Evolutionary conservation across 208 protist species (phyloP), one percentile per base, ranked within the genome.

Genomic region (Trypanosoma theileri): DNA sequence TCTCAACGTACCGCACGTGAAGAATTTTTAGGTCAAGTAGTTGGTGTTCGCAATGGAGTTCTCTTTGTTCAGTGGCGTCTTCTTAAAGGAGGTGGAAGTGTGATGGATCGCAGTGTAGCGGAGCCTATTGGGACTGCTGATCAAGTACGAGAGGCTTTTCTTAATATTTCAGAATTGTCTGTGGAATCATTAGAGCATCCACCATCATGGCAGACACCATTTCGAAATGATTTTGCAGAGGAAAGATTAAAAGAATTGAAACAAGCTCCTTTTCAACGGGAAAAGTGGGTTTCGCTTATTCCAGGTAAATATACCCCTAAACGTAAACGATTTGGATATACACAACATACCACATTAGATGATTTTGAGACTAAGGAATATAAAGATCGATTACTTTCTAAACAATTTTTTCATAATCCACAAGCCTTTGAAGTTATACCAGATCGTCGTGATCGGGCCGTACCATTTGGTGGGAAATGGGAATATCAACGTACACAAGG

Each of bases 361-460:
- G 92, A 97, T 86, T 96, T 94, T 73, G 76, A 85, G 52, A 97
- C 92, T 3, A 94, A 95, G 80, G 92, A 97, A 76, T 95, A 95
- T 80, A 87, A 85, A 64, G 86, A 95, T 53, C 76, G 92, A 0
- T 67, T 97, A 26, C 79, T 92, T 19, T 82, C 87, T 8, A 83
- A 85, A 44, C 88, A 95, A 72, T 93, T 86, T 74, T 96, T 93
- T 79, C 72, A 88, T 48, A 84, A 90, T 58, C 86, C 91, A 51
- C 83, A 96, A 71, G 81, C 80, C 31, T 96, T 96, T 75, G 79
- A 90, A 72, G 78, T 96, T 24, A 71, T 96, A 16, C 91, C 91
- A 12, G 88, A 96, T 66, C 69, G 77, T 17, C 73, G 67, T 21
- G 84, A 93, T 57, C 75, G 75, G 42, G 83, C 86, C 10, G 88